Base-by-base conservation (phyloP, 805 yeast genomes). In the Candida ortonii region DNA sequence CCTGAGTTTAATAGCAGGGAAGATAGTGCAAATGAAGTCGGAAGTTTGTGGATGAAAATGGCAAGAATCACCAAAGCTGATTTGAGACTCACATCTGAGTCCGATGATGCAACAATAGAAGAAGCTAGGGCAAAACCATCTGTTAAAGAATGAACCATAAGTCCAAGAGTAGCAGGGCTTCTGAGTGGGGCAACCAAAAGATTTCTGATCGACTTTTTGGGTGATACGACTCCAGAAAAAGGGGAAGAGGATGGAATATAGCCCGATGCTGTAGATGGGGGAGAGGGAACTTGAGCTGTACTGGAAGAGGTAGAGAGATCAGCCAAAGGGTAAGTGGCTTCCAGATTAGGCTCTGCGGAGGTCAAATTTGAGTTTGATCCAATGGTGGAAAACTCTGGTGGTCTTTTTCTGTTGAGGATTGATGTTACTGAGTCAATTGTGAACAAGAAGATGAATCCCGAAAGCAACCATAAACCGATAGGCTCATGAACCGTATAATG, bases 111-210 rank as follows among this genome's bases (percentile, higher is more conserved):
- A 11, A 51, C 27, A 2, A 57, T 65, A 1, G 82, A 68, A 0
- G 87, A 72, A 0, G 88, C 87, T 22, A 84, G 61, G 0, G 87
- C 80, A 6, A 84, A 62, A 1, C 94, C 94, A 48, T 84, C 94
- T 2, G 84, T 76, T 3, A 76, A 48, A 1, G 85, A 74, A 50
- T 84, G 94, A 11, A 83, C 63, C 1, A 81, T 51, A 10, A 84
- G 62, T 0, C 88, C 87, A 4, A 81, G 46, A 0, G 84, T 73
- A 2, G 76, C 62, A 1, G 84, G 60, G 11, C 74, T 59, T 12
- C 52, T 47, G 13, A 68, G 32, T 1, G 73, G 59, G 3, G 68
- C 52, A 20, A 34, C 22, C 16, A 56, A 25, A 44, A 49, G 38
- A 36, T 47, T 18, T 13, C 14, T 18, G 20, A 18, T 24, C 3